Evolutionary conservation across 1,284 basidiomycete species (phyloP).

Genomic region (Butyriboletus appendiculatus): DNA sequence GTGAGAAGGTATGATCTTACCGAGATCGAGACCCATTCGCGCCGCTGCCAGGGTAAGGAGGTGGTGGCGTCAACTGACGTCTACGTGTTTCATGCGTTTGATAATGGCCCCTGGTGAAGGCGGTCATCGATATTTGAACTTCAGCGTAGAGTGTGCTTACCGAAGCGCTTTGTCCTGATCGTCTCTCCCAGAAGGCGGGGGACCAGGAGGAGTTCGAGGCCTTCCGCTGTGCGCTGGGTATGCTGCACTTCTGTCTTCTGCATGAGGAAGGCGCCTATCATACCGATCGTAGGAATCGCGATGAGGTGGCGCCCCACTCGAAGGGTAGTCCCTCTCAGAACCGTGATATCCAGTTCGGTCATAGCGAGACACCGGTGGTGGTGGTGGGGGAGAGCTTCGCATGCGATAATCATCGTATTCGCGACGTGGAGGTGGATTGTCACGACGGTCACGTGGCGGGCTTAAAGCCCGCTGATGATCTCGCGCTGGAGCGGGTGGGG

Average conservation of each 20-base stretch:
- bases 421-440: constrained; percentile 54
- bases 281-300: constrained; percentile 60
- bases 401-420: constrained; percentile 68
- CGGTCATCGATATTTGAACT: not conserved
- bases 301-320: constrained; percentile 49
- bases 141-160: constrained; percentile 36
- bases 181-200: constrained; percentile 44
- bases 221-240: constrained; percentile 38
- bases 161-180: constrained; percentile 51
- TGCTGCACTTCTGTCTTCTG: constrained; percentile 24
- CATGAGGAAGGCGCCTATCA: constrained; percentile 46
- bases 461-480: constrained; percentile 60
- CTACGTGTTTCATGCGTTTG: constrained; percentile 49
- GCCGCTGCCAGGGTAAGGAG: constrained; percentile 46
- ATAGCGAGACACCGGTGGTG: constrained; percentile 41
- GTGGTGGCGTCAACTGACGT: constrained; percentile 56
- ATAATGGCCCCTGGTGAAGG: constrained; percentile 44
- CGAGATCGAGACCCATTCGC: constrained; percentile 52
- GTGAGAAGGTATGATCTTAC: constrained; percentile 35
- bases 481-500: constrained; percentile 40
- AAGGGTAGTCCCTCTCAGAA: constrained; percentile 49
- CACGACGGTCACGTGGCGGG: constrained; percentile 68
- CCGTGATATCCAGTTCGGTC: constrained; percentile 39
- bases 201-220: constrained; percentile 49
- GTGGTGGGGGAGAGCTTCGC: constrained; percentile 48